Evolutionary conservation across 768 basidiomycete species (phyloP).

Genomic region (Boletus insuetus): DNA sequence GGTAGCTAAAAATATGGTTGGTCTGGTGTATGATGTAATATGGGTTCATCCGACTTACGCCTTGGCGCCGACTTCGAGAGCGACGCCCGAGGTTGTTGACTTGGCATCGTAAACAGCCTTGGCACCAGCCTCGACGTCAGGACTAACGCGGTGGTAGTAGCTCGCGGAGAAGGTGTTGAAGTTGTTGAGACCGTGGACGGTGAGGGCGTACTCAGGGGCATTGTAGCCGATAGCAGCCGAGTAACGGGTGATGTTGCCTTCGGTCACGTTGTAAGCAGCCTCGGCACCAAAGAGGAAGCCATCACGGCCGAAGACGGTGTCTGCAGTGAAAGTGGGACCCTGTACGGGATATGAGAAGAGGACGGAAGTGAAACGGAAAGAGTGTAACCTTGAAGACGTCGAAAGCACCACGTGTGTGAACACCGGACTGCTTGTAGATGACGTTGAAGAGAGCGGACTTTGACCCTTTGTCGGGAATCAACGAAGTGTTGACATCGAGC

Average conservation of each 20-base stretch:
- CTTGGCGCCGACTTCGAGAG: slow-evolving; percentile 94
- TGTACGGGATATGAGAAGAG: slow-evolving; percentile 30
- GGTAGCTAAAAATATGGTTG: slow-evolving; percentile 46
- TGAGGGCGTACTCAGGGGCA: slow-evolving; percentile 93
- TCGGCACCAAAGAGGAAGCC: slow-evolving; percentile 97
- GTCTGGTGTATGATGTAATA: not conserved
- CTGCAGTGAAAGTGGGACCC: slow-evolving; percentile 97
- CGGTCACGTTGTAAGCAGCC: slow-evolving; percentile 94
- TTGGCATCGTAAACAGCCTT: slow-evolving; percentile 97
- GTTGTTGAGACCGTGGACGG: slow-evolving; percentile 93
- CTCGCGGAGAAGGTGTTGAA: slow-evolving; percentile 89
- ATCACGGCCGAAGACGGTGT: slow-evolving; percentile 92
- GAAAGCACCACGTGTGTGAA: slow-evolving; percentile 87
- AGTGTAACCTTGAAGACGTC: slow-evolving; percentile 87
- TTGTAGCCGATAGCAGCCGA: slow-evolving; percentile 92
- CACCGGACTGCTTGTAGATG: slow-evolving; percentile 92
- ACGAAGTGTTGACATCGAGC: slow-evolving; percentile 80
- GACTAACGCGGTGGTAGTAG: slow-evolving; percentile 96
- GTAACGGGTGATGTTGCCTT: slow-evolving; percentile 89
- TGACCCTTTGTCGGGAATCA: slow-evolving; percentile 82
- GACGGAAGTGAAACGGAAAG: not conserved
- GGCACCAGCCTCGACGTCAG: slow-evolving; percentile 91
- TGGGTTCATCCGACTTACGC: slow-evolving; percentile 51
- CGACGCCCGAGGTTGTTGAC: slow-evolving; percentile 79
- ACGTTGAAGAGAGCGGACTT: slow-evolving; percentile 84